Evolutionary conservation across 306 rosid genomes (phyloP).

Genomic region (Malus orientalis): DNA sequence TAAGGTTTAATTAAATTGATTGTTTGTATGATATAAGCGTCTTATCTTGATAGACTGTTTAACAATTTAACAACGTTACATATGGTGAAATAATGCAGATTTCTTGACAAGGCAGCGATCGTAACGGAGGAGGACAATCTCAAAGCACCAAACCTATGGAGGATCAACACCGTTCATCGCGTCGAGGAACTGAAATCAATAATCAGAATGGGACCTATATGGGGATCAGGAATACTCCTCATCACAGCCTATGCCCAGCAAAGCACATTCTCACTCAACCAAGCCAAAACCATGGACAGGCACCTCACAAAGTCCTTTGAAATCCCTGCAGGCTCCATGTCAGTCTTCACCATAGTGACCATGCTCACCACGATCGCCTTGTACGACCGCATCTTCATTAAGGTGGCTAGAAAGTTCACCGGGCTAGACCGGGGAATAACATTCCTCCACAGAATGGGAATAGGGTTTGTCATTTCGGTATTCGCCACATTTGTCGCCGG

Average conservation of each 20-base stretch:
- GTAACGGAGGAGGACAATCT: conserved; percentile 46
- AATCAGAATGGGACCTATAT: conserved; percentile 89
- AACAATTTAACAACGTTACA: not conserved
- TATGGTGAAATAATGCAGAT: conserved; percentile 26
- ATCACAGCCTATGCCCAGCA: conserved; percentile 93
- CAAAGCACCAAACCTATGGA: conserved; percentile 68
- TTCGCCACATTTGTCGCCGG: conserved; percentile 76
- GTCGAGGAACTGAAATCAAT: conserved; percentile 79
- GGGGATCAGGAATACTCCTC: conserved; percentile 88
- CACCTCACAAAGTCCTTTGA: conserved; percentile 50
- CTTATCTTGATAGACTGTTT: not conserved
- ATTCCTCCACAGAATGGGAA: conserved; percentile 80
- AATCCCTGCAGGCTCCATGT: conserved; percentile 93
- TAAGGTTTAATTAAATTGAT: no score
- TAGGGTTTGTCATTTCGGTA: conserved; percentile 67
- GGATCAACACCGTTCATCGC: conserved; percentile 68
- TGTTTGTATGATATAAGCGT: not conserved
- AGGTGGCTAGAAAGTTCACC: conserved; percentile 50
- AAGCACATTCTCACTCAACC: conserved; percentile 69
- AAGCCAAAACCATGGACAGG: conserved; percentile 83
- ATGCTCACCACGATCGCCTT: conserved; percentile 70
- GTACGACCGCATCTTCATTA: conserved; percentile 64
- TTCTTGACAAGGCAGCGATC: conserved; percentile 80
- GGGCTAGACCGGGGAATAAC: conserved; percentile 84
- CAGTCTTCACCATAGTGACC: conserved; percentile 50